A percentile compares a stretch with the other conserved stretches of the same genome.
These are phyloP conservation scores for Astrothelium macrocarpum DNA, from an alignment of 495 filamentous ascomycete genomes.

Conservation along the genomic window DNA sequence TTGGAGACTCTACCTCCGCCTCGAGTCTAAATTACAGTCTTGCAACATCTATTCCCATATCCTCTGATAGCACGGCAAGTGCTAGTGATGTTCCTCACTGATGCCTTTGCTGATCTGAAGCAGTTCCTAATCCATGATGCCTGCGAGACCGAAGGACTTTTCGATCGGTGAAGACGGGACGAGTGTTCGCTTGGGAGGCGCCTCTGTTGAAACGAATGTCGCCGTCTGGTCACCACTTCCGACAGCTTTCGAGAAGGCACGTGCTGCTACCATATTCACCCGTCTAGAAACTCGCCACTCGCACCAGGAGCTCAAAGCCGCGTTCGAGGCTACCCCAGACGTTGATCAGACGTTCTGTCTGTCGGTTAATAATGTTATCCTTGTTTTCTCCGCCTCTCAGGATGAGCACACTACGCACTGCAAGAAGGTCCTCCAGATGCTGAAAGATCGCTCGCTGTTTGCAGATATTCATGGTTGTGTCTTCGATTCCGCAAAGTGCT, in stretches of 20 bases:
- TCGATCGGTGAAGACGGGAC: conserved; percentile 3
- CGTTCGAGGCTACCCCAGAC: conserved; percentile 7
- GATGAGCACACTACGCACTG: conserved; percentile 7
- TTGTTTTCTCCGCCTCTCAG: conserved; percentile 6
- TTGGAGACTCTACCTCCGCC: not conserved
- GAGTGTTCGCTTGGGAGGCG: not conserved
- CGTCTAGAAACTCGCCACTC: conserved; percentile 5
- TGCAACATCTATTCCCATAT: conserved; percentile 3
- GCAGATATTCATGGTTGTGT: conserved; percentile 9
- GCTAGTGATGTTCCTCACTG: conserved; percentile 2
- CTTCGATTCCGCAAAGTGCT: conserved; percentile 5
- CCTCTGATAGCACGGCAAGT: conserved; percentile 10
- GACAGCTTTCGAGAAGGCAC: conserved; percentile 12
- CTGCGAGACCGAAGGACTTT: conserved; percentile 7
- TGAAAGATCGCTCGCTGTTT: conserved; percentile 1
- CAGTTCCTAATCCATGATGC: conserved; percentile 6
- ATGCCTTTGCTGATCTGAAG: conserved; percentile 6
- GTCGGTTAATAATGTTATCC: conserved; percentile 7
- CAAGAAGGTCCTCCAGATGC: conserved; percentile 8
- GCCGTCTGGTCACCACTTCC: conserved; percentile 8
- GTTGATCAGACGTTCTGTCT: conserved; percentile 11
- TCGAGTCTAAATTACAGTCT: conserved; percentile 1
- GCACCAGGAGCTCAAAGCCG: conserved; percentile 6
- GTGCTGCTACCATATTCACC: conserved; percentile 9
- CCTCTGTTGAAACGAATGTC: conserved; percentile 7